Evolutionary conservation across 2,329 filamentous ascomycete genomes (phyloP).

Genomic region (Xylariaceae sp.): DNA sequence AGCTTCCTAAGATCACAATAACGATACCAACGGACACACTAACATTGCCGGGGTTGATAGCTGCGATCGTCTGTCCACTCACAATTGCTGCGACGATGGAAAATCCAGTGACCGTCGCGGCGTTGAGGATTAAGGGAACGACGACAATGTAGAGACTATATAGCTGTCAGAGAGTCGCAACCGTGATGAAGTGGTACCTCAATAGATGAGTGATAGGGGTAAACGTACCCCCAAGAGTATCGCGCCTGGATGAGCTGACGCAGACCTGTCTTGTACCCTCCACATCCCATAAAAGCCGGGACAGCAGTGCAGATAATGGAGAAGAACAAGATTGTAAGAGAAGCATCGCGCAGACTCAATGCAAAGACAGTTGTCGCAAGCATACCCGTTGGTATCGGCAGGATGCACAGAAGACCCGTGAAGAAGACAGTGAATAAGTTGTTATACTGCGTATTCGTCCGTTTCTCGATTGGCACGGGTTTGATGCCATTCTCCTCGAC

Average conservation of each 20-base stretch:
- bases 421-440: constrained; percentile 62
- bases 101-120: constrained; percentile 53
- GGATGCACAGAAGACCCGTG: constrained; percentile 53
- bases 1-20: constrained; percentile 50
- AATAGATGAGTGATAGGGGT: background rate
- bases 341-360: constrained; percentile 53
- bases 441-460: constrained; percentile 49
- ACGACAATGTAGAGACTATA: constrained; percentile 45
- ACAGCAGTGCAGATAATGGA: constrained; percentile 51
- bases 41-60: constrained; percentile 44
- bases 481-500: constrained; percentile 54
- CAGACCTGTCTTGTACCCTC: constrained; percentile 56
- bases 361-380: constrained; percentile 52
- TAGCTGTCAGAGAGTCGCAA: too few relatives aligned
- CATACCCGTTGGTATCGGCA: constrained; percentile 61
- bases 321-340: constrained; percentile 60
- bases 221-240: constrained; percentile 53
- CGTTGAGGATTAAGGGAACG: constrained; percentile 36
- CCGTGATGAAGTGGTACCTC: too few relatives aligned
- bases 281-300: constrained; percentile 54
- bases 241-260: constrained; percentile 60
- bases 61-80: constrained; percentile 52
- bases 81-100: constrained; percentile 55
- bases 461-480: constrained; percentile 53
- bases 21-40: constrained; percentile 56